Base-by-base conservation (phyloP, 768 basidiomycete genomes). In the Boletus reticulatus region DNA sequence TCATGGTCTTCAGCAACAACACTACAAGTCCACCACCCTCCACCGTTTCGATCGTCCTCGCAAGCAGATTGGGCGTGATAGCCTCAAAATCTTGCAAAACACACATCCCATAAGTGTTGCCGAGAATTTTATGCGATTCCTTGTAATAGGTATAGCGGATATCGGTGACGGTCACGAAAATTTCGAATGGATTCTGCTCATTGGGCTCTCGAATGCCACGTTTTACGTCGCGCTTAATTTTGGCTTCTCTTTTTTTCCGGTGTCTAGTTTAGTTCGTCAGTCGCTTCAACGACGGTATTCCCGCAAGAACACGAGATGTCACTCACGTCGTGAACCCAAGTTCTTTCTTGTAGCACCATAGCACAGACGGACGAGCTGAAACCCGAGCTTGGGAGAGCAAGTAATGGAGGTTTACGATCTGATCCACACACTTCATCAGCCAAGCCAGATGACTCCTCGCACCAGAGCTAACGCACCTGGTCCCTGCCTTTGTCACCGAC, bases 261-360 rank as follows among this genome's bases (percentile, higher is more conserved):
- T 98, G 95, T 61, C 92, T 92, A 56, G 17, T 58, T 14, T 13
- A 48, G 24, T 8, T 19, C 29, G 46, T 44, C 34, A 42, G 47
- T 34, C 3, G 19, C 41, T 29, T 50, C 47, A 37, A 29, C 29
- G 13, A 20, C 13, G 17, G 19, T 12, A 4, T 38, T n/a, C 20
- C 34, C 3, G 10, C 14, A 20, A 13, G 3, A 2, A 12, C 19
- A 12, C 27, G 34, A 49, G 24, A 51, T 50, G 19, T 11, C 24
- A 76, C 84, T 61, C 62, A 89, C 92, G 84, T 94, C 10, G 94
- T 94, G 67, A 99, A 99, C 0, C 95, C 96, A 0, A 99, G 79
- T 38, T 98, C 95, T 69, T 98, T 98, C 76, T 97, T 98, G 80
- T 99, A 99, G 64, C 94, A 97, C 97, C 97, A 99, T 57, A 98